Evolutionary conservation across 768 basidiomycete genomes (phyloP).

Genomic region (Mycena maculata): DNA sequence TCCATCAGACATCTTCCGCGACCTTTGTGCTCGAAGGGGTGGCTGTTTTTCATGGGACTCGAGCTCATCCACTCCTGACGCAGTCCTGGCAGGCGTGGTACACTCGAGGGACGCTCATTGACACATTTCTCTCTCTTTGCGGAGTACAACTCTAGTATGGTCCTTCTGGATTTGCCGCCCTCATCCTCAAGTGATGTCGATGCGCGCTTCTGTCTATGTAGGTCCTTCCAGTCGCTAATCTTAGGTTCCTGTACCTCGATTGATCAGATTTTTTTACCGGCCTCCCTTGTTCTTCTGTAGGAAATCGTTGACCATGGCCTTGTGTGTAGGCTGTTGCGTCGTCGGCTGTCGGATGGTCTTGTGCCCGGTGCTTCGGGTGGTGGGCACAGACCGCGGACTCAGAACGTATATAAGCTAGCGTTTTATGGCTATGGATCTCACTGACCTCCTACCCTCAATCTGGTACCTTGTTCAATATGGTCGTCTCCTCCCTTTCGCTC

Average conservation of each 20-base stretch:
- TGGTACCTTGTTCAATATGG: conserved; percentile 1
- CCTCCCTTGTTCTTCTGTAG: conserved; percentile 21
- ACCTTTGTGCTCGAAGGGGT: background rate
- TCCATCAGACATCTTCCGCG: background rate
- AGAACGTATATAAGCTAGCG: conserved; percentile 20
- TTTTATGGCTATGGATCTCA: background rate
- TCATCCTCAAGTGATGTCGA: no score
- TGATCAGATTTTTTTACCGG: conserved; percentile 10
- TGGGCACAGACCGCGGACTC: background rate
- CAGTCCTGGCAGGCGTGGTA: no score
- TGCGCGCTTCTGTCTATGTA: background rate
- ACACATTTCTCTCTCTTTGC: no score
- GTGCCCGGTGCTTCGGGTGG: conserved; percentile 20
- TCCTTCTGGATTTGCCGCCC: no score
- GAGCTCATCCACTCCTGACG: no score
- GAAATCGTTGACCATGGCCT: conserved; percentile 5
- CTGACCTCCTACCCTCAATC: background rate
- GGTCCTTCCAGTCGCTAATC: conserved; percentile 16
- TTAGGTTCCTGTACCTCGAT: conserved; percentile 27
- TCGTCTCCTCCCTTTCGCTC: background rate
- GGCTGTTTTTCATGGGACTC: no score
- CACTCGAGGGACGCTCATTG: no score
- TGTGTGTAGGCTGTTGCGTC: background rate
- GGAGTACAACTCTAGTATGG: no score
- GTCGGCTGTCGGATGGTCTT: background rate